Base-by-base conservation (phyloP, 371 early-diverging fungal species). In the Capniomyces stellatus region DNA sequence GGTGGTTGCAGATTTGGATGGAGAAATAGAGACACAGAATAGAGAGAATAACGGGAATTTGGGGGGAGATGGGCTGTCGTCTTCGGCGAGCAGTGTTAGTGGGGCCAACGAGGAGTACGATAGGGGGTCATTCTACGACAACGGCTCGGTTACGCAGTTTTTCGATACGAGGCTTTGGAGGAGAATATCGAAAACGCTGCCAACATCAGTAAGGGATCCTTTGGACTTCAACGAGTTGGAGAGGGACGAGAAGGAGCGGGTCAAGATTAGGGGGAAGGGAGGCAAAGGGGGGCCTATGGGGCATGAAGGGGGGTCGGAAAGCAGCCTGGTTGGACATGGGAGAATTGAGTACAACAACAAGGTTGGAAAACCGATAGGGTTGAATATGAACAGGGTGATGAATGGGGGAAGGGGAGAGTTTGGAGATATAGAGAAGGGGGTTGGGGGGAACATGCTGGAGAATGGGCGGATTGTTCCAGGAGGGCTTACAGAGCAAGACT, bases 191-290 rank as follows among this genome's bases (percentile, higher is more conserved):
- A 54, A 61, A 4, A 57, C 50, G 1, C 54, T 66, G 21, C 66
- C 66, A 19, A 52, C 55, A 29, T 61, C 59, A 4, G 67, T 66
- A 41, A 61, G 60, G 25, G 64, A 66, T 51, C 67, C 67, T n/a
- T 55, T 66, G 10, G 66, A 66, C 55, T 65, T 66, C 23, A 63
- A 66, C 28, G 62, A 64, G 59, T 61, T 66, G 40, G 67, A 66
- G 56, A 61, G 62, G 46, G 67, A 66, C 21, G 67, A 66, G 52
- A 56, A 57, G 56, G 43, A 60, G 59, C 61, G 65, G 60, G 21
- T 65, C 30, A 35, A 10, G 35, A 15, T 4, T 13, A 15, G 28
- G 28, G 21, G 8, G 24, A 44, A 44, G 27, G 27, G 27, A 23
- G 46, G 24, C 46, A 44, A 44, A n/a, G 21, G 24, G 21, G 12